These are phyloP conservation scores for Daldinia bambusicola DNA, from an alignment of 495 filamentous ascomycete species.

Conservation along the genomic window DNA sequence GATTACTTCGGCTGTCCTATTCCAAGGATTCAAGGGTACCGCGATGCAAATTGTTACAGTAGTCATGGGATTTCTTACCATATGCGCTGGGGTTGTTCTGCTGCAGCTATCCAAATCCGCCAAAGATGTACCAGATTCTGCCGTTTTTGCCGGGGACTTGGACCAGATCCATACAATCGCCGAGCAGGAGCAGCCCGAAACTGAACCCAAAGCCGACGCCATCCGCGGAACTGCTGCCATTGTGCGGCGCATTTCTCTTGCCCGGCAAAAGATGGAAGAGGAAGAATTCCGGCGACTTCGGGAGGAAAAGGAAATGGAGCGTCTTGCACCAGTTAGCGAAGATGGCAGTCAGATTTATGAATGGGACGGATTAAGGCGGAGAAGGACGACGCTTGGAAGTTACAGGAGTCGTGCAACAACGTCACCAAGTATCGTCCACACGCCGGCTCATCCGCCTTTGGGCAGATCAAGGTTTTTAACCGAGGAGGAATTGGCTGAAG, in stretches of 20 bases:
- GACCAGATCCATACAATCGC: conserved; percentile 95
- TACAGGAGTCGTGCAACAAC: conserved; percentile 51
- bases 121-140: conserved; percentile 94
- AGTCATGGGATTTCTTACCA: conserved; percentile 92
- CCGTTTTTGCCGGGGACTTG: conserved; percentile 91
- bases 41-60: conserved; percentile 84
- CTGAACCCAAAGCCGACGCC: conserved; percentile 94
- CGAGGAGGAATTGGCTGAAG: conserved; percentile 64
- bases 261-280: conserved; percentile 79
- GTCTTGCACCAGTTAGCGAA: conserved; percentile 77
- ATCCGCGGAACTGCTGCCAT: conserved; percentile 94
- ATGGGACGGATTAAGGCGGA: conserved; percentile 91
- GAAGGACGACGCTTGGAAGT: conserved; percentile 75
- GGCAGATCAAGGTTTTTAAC: conserved; percentile 89
- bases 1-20: conserved; percentile 89
- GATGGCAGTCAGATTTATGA: conserved; percentile 71
- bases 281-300: conserved; percentile 83
- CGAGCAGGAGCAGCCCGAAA: conserved; percentile 93
- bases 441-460: conserved; percentile 78
- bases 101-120: conserved; percentile 97
- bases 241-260: conserved; percentile 80
- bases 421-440: conserved; percentile 50
- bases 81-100: conserved; percentile 95
- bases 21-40: conserved; percentile 93
- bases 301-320: conserved; percentile 77